phyloP scores from a whole-genome alignment of 306 rosid genomes.

The Gastrolobium bilobum region DNA sequence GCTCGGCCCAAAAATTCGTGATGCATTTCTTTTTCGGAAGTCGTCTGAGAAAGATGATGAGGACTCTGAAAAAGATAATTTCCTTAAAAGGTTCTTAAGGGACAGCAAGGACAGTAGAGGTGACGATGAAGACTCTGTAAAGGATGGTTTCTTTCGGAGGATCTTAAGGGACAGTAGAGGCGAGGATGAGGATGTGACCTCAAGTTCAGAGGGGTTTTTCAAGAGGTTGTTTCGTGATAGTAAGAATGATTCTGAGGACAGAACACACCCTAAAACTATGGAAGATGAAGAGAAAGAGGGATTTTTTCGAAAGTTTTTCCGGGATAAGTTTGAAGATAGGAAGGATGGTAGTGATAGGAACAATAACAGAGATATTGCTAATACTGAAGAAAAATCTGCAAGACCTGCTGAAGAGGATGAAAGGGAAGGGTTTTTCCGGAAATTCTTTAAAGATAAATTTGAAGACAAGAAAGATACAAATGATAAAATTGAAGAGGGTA shows the following conservation, averaged over 20 bases:
- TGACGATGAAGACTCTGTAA: constrained; percentile 68
- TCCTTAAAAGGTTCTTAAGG: constrained; percentile 84
- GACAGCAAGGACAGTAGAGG: constrained; percentile 73
- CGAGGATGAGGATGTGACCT: constrained; percentile 75
- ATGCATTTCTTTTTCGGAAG: constrained; percentile 82
- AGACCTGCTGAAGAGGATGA: constrained; percentile 85
- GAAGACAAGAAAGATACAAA: constrained; percentile 82
- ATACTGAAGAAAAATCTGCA: constrained; percentile 69
- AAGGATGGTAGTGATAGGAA: constrained; percentile 64
- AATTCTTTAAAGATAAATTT: constrained; percentile 77
- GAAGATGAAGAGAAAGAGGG: constrained; percentile 95
- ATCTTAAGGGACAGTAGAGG: constrained; percentile 75
- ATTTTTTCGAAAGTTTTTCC: constrained; percentile 78
- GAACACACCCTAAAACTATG: constrained; percentile 56
- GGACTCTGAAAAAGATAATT: constrained; percentile 83
- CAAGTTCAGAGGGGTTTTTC: constrained; percentile 92
- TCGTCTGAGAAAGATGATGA: constrained; percentile 80
- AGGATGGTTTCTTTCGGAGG: constrained; percentile 88
- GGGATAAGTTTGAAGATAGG: constrained; percentile 88
- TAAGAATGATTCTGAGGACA: constrained; percentile 81
- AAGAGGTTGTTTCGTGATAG: constrained; percentile 92
- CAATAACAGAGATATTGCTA: constrained; percentile 58
- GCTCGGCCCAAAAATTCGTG: constrained; percentile 77
- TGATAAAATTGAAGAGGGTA: constrained; percentile 79
- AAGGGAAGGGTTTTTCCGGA: constrained; percentile 88